Evolutionary conservation across 192 early-diverging fungal genomes (phyloP).

Genomic region (Coemansia sp.): DNA sequence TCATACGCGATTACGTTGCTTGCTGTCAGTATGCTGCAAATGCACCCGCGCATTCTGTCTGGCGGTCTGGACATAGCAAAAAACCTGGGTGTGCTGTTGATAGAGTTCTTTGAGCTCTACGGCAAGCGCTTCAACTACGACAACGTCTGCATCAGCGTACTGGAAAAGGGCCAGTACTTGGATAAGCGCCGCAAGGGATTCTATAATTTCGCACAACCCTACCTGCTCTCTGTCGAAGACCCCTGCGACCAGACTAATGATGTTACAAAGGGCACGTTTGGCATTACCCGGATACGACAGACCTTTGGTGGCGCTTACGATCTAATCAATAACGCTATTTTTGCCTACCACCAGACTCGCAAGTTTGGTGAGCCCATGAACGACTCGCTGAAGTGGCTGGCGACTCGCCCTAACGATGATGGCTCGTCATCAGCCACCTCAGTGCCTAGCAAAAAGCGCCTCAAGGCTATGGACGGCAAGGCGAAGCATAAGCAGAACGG

Average conservation of each 20-base stretch:
- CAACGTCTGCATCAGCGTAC: slow-evolving; percentile 65
- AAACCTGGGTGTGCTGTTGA: slow-evolving; percentile 85
- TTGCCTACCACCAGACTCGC: slow-evolving; percentile 55
- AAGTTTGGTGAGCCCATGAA: slow-evolving; percentile 53
- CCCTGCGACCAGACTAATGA: slow-evolving; percentile 61
- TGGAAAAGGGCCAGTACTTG: slow-evolving; percentile 60
- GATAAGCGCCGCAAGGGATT: slow-evolving; percentile 33
- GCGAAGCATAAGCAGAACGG: not conserved
- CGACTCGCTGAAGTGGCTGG: slow-evolving; percentile 19
- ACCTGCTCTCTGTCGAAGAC: slow-evolving; percentile 60
- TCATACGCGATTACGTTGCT: slow-evolving; percentile 80
- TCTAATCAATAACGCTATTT: slow-evolving; percentile 50
- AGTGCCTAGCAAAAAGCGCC: slow-evolving; percentile 23
- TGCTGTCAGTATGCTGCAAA: slow-evolving; percentile 81
- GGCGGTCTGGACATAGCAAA: slow-evolving; percentile 62
- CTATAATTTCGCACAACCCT: slow-evolving; percentile 30
- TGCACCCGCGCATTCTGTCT: slow-evolving; percentile 76
- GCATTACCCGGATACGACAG: slow-evolving; percentile 49
- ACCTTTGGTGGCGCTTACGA: slow-evolving; percentile 54
- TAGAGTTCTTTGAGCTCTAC: slow-evolving; percentile 94
- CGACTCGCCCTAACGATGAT: not conserved
- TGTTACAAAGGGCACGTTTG: slow-evolving; percentile 55
- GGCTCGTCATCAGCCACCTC: not conserved
- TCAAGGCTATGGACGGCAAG: slow-evolving; percentile 24
- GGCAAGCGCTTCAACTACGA: slow-evolving; percentile 76